These are phyloP conservation scores for Penicillium steckii DNA, from an alignment of 495 filamentous ascomycete species.

Conservation along the genomic window DNA sequence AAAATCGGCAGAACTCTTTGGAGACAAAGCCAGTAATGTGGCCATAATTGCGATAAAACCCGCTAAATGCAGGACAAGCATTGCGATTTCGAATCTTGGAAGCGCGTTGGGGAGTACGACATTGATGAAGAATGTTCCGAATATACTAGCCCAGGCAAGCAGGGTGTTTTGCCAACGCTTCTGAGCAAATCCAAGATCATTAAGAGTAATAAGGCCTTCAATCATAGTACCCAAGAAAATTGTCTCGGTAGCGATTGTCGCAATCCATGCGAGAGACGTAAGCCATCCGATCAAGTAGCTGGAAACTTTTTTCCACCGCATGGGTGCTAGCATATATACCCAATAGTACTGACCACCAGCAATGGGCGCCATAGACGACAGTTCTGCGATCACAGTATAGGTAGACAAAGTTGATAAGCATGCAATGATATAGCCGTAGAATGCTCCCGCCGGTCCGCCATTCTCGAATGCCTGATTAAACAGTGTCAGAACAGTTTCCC, in stretches of 20 bases:
- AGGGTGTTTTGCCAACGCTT: slow-evolving; percentile 51
- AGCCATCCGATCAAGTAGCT: slow-evolving; percentile 43
- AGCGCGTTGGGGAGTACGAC: slow-evolving; percentile 36
- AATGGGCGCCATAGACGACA: slow-evolving; percentile 47
- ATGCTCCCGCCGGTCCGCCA: slow-evolving; percentile 47
- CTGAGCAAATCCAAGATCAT: slow-evolving; percentile 35
- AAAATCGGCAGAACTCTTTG: slow-evolving; percentile 21
- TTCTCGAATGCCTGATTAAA: slow-evolving; percentile 30
- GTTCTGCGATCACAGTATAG: slow-evolving; percentile 45
- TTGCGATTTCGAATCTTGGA: slow-evolving; percentile 42
- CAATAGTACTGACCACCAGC: slow-evolving; percentile 45
- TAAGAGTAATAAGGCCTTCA: slow-evolving; percentile 42
- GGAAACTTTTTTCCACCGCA: slow-evolving; percentile 28
- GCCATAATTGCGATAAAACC: slow-evolving; percentile 52
- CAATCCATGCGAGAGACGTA: slow-evolving; percentile 35
- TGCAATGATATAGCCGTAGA: slow-evolving; percentile 49
- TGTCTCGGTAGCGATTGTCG: slow-evolving; percentile 30
- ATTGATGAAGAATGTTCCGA: slow-evolving; percentile 44
- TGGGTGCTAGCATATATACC: slow-evolving; percentile 40
- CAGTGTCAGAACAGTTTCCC: slow-evolving; percentile 35
- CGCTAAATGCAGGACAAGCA: slow-evolving; percentile 43
- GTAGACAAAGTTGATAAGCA: slow-evolving; percentile 46
- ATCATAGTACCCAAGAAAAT: slow-evolving; percentile 42
- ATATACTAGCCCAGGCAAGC: slow-evolving; percentile 39
- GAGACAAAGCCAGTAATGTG: slow-evolving; percentile 23